Evolutionary conservation across 106 monocot genomes (phyloP).

Genomic region (Posidonia australis): DNA sequence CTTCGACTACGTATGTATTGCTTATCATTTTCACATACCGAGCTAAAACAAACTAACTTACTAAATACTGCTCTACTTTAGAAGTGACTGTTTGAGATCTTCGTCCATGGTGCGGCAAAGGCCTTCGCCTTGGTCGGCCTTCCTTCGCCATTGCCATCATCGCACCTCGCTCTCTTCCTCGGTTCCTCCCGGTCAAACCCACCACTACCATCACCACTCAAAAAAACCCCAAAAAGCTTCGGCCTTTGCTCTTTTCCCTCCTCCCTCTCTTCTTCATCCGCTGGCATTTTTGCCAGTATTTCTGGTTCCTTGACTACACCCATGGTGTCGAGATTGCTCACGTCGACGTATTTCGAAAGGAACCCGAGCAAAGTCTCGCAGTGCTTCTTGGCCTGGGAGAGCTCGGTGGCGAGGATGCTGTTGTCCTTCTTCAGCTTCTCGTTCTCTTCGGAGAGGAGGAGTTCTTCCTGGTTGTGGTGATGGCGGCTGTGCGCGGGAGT

Average conservation of each 20-base stretch:
- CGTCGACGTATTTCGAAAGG: slow-evolving; percentile 36
- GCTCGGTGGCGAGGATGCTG: slow-evolving; percentile 32
- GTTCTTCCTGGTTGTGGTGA: slow-evolving; percentile 7
- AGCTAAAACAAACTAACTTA: no score
- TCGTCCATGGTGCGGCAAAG: background rate
- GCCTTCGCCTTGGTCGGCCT: background rate
- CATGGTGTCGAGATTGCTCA: slow-evolving; percentile 10
- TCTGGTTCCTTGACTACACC: background rate
- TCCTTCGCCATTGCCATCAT: background rate
- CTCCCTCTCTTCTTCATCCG: background rate
- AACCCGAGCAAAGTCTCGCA: slow-evolving; percentile 37
- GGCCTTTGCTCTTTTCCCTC: slow-evolving; percentile 3
- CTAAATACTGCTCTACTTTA: no score
- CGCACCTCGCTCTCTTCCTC: slow-evolving; percentile 14
- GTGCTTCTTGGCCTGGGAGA: slow-evolving; percentile 34
- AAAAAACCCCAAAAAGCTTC: slow-evolving; percentile 34
- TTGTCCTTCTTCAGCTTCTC: slow-evolving; percentile 56
- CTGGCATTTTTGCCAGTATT: background rate
- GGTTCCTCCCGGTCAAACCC: background rate
- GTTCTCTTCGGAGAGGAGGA: slow-evolving; percentile 40
- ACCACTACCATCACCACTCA: slow-evolving; percentile 1
- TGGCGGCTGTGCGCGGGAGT: slow-evolving; percentile 8
- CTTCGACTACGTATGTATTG: no score
- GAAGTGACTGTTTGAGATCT: no score
- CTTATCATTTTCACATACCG: no score